These are phyloP conservation scores for Fusarium sp. DNA, from an alignment of 2,329 filamentous ascomycete genomes.

Conservation along the genomic window DNA sequence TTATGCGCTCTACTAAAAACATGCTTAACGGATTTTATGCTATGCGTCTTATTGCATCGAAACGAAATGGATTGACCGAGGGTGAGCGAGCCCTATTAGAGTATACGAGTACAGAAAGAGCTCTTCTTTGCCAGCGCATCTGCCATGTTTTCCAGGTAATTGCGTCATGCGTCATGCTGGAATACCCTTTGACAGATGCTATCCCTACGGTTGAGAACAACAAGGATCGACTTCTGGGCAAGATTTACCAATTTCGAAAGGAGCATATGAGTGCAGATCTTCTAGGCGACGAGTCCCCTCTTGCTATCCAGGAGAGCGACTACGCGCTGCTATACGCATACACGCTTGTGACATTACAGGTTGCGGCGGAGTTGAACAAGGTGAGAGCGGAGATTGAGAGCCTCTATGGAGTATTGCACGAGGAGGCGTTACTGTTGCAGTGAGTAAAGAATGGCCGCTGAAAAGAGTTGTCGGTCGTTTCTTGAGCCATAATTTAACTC, in stretches of 20 bases:
- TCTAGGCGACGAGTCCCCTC: slow-evolving; percentile 41
- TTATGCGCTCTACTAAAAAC: slow-evolving; percentile 82
- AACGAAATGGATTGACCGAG: slow-evolving; percentile 77
- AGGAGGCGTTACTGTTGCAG: slow-evolving; percentile 68
- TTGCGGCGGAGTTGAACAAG: slow-evolving; percentile 71
- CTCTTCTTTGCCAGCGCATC: slow-evolving; percentile 85
- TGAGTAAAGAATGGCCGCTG: slow-evolving; percentile 44
- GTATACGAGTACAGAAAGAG: slow-evolving; percentile 82
- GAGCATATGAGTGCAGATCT: slow-evolving; percentile 61
- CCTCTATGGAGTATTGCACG: slow-evolving; percentile 71
- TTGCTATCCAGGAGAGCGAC: slow-evolving; percentile 75
- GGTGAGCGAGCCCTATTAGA: slow-evolving; percentile 84
- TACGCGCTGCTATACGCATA: slow-evolving; percentile 95
- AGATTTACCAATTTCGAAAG: slow-evolving; percentile 87
- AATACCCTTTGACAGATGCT: slow-evolving; percentile 91
- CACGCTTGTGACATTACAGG: slow-evolving; percentile 74
- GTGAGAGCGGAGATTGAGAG: slow-evolving; percentile 71
- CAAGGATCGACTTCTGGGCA: slow-evolving; percentile 84
- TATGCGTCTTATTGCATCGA: slow-evolving; percentile 92
- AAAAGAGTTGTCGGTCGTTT: slow-evolving; percentile 12
- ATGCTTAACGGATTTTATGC: slow-evolving; percentile 95
- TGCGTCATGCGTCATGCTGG: slow-evolving; percentile 91
- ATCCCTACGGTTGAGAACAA: slow-evolving; percentile 84
- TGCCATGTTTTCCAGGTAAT: slow-evolving; percentile 89
- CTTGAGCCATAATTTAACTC: not conserved